phyloP scores from a whole-genome alignment of 1,284 basidiomycete species.

The Cutaneotrichosporon sp. region DNA sequence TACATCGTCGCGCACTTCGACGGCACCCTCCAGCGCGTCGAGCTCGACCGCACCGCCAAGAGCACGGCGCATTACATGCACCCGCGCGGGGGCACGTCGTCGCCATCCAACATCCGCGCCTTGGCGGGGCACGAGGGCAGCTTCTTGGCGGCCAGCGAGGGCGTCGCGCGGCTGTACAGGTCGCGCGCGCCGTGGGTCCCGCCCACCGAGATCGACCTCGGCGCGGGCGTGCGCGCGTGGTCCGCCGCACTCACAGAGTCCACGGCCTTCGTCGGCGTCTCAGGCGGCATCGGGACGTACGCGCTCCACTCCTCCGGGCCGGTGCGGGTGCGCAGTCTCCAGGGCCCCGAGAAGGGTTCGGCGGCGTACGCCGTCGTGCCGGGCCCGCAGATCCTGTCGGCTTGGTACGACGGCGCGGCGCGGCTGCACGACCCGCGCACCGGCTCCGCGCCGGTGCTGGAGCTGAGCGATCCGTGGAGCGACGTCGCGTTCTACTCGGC shows the following conservation, averaged over 20 bases:
- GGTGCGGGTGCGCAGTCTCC: neutral
- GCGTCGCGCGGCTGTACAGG: conserved; percentile 31
- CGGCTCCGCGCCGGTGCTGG: conserved; percentile 24
- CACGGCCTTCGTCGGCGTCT: conserved; percentile 16
- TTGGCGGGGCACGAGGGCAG: conserved; percentile 15
- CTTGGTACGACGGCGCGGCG: conserved; percentile 52
- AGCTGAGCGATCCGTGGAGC: conserved; percentile 45
- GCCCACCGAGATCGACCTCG: conserved; percentile 28
- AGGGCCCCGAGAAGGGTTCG: conserved; percentile 1
- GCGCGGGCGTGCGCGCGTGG: conserved; percentile 36
- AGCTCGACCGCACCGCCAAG: conserved; percentile 1
- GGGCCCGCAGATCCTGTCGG: conserved; percentile 30
- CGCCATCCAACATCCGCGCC: conserved; percentile 16
- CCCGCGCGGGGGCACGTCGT: conserved; percentile 14
- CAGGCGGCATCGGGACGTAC: conserved; percentile 15
- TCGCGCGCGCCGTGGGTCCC: conserved; percentile 42
- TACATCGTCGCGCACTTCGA: conserved; percentile 40
- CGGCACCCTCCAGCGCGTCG: conserved; percentile 40
- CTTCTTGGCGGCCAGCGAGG: conserved; percentile 32
- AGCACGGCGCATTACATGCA: conserved; percentile 23
- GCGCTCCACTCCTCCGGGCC: neutral
- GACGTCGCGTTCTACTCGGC: conserved; percentile 50
- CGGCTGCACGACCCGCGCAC: conserved; percentile 50
- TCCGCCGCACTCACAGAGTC: conserved; percentile 29
- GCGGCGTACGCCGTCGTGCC: conserved; percentile 20